Base-by-base conservation (phyloP, 2,329 filamentous ascomycete genomes). In the Penicillium paneum region DNA sequence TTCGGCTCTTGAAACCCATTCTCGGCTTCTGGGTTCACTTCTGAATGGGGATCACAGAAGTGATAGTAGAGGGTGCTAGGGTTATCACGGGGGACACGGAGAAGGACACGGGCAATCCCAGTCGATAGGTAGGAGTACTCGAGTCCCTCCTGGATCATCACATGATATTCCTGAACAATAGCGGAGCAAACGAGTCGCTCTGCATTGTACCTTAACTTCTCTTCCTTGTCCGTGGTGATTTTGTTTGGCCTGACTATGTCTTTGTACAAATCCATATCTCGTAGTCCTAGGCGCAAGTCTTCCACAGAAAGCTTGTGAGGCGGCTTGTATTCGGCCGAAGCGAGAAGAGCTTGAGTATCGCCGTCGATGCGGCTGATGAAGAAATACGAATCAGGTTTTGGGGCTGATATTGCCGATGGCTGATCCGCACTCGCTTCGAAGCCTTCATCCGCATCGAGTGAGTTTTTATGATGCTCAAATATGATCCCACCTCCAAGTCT, bases 31-130 rank as follows among this genome's bases (percentile, higher is more conserved):
- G 5, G 0, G 8, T 24, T 15, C 15, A 35, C 29, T 40, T 45
- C 42, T 48, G 12, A n/a, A n/a, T 61, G 60, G 1, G 64, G 66
- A 17, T 67, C 58, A 53, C 56, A 60, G 11, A 65, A 54, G 51
- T 59, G 56, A 49, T 69, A 67, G 49, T 66, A 66, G 2, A 68
- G 52, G 1, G 49, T 64, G 13, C 21, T 55, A 8, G 65, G 63
- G 4, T 67, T 52, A 26, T 67, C 51, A 3, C 59, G 54, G 11
- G 52, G 58, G 32, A 68, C 47, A 10, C 48, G 31, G 2, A 66
- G 58, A 8, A 61, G 58, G 1, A 50, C 24, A 21, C 12, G 24
- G 5, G 8, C 5, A 19, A 43, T 10, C 10, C 39, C 17, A 29
- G 28, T 50, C 3, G 24, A 43, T 2, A 50, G 1, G 3, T 29